Percentiles rank a stretch among this genome's conserved stretches.
Conservation (phyloP, 176 grass and related monocot genomes). For the Saccharum spontaneum region DNA sequence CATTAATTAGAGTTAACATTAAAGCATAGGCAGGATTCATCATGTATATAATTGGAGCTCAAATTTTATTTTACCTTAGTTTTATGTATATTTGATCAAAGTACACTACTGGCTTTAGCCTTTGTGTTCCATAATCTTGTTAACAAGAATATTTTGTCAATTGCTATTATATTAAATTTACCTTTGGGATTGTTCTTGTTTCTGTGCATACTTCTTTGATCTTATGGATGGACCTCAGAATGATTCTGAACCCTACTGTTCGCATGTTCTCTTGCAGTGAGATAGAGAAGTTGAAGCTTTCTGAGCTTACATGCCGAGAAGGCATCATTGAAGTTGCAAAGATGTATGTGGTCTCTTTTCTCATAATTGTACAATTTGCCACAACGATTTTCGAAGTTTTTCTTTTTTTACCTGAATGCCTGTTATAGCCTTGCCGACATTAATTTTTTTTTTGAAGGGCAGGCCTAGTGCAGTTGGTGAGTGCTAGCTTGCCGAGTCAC, state of each 20-base stretch:
- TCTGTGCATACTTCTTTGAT: background rate
- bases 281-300: constrained; percentile 94
- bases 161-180: background rate
- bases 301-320: constrained; percentile 83
- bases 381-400: background rate
- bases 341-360: constrained; percentile 49
- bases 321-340: constrained; percentile 90
- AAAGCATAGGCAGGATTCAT: background rate
- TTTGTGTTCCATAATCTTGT: background rate
- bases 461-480: no score
- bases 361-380: background rate
- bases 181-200: background rate
- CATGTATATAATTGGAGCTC: background rate
- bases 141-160: background rate
- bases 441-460: background rate
- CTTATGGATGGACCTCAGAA: background rate
- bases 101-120: background rate
- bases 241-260: constrained; percentile 17
- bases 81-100: background rate
- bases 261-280: constrained; percentile 55
- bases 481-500: no score
- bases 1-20: background rate
- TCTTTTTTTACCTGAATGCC: background rate
- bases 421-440: background rate
- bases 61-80: background rate